These are phyloP conservation scores for Suillus sp. DNA, from an alignment of 768 basidiomycete species.

Conservation along the genomic window DNA sequence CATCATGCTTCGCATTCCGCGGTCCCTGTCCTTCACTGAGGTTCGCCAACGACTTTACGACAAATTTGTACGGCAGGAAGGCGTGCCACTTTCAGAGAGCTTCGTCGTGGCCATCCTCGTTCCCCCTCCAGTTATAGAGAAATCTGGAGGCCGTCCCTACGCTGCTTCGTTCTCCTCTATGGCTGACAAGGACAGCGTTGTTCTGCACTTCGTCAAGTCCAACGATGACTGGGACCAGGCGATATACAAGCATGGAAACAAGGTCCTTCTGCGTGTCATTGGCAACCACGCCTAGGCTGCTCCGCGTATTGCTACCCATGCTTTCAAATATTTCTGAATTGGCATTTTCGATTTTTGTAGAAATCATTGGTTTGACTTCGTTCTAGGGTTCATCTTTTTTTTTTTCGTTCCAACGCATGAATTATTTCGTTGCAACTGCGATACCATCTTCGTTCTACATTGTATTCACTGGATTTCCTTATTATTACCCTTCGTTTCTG, in stretches of 20 bases:
- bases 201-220: conserved; percentile 49
- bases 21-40: conserved; percentile 48
- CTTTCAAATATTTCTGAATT: conserved; percentile 10
- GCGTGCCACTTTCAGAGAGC: conserved; percentile 49
- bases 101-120: conserved; percentile 61
- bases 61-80: conserved; percentile 68
- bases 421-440: neutral
- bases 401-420: neutral
- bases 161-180: conserved; percentile 39
- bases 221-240: conserved; percentile 65
- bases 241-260: conserved; percentile 44
- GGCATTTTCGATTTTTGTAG: conserved; percentile 13
- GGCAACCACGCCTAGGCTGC: conserved; percentile 29
- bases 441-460: conserved; percentile 8
- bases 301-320: conserved; percentile 7
- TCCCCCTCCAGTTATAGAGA: conserved; percentile 29
- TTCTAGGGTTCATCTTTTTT: conserved; percentile 2
- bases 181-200: conserved; percentile 20
- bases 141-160: conserved; percentile 28
- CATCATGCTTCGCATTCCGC: conserved; percentile 59
- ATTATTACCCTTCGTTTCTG: neutral
- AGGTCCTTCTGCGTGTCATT: conserved; percentile 58
- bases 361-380: conserved; percentile 8
- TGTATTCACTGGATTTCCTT: neutral
- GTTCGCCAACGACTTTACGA: conserved; percentile 61